Conservation (phyloP, 2,329 filamentous ascomycete species). For the Lecanicillium sp. region DNA sequence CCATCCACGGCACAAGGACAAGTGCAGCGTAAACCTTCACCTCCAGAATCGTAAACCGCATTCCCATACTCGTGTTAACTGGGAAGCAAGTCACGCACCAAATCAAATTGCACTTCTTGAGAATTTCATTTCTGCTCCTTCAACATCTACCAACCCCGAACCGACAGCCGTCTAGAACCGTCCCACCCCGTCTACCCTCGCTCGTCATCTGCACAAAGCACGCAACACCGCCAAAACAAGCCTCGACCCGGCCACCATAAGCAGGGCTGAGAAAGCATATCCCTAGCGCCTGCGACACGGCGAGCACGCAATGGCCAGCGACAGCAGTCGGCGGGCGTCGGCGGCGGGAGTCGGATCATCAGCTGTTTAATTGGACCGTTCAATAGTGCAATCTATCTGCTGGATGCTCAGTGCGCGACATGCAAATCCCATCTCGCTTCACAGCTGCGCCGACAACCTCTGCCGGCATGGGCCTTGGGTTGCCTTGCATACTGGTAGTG, state of each 20-base stretch:
- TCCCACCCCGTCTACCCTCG: neutral
- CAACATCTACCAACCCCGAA: no score
- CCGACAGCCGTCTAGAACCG: neutral
- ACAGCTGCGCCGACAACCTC: no score
- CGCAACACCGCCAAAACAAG: neutral
- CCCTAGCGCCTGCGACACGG: neutral
- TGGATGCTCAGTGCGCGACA: no score
- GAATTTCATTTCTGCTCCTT: no score
- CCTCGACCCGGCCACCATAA: neutral
- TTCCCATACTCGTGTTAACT: neutral
- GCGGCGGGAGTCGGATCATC: conserved; percentile 1
- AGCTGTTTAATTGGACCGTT: neutral
- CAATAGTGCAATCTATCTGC: no score
- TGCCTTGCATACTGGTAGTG: neutral
- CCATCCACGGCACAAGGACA: no score
- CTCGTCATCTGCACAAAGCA: no score
- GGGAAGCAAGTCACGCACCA: neutral
- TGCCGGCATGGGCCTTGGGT: no score
- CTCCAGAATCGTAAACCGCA: no score
- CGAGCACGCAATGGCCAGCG: conserved; percentile 6
- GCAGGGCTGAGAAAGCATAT: neutral
- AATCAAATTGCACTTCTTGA: no score
- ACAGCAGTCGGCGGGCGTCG: conserved; percentile 5
- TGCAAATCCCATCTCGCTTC: no score
- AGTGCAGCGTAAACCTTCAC: no score